Conservation (phyloP, 192 early-diverging fungal genomes). For the Mortierella hygrophila region DNA sequence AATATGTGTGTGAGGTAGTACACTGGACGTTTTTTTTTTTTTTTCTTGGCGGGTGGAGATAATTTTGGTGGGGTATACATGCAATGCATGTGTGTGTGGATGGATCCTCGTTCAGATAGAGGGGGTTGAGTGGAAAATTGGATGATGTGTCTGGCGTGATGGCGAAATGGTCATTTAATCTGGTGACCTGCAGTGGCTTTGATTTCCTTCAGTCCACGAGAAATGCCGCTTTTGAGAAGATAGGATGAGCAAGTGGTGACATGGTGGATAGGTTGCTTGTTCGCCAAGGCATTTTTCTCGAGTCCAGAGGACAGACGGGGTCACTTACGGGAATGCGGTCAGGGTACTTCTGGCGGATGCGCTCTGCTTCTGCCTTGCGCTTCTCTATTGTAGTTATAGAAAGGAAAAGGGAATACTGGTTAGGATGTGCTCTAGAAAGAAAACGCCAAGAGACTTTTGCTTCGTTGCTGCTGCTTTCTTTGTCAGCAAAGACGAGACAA, state of each 20-base stretch:
- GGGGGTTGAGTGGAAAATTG: neutral
- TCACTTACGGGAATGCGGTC: constrained; percentile 81
- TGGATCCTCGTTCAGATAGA: neutral
- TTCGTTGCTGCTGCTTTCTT: neutral
- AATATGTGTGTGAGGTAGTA: neutral
- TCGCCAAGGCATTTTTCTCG: neutral
- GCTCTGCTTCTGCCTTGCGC: constrained; percentile 95
- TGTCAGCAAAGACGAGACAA: neutral
- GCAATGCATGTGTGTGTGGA: neutral
- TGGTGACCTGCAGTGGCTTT: constrained; percentile 1
- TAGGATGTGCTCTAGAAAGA: neutral
- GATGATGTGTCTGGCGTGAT: neutral
- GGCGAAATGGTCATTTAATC: neutral
- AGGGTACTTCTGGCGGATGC: constrained; percentile 97
- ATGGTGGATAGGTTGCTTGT: neutral
- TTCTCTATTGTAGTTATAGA: constrained; percentile 81
- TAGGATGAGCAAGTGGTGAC: neutral
- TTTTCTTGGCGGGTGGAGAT: too few species aligned
- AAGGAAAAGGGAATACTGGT: neutral
- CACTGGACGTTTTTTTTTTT: too few species aligned
- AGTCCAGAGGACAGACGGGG: neutral
- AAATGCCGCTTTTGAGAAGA: constrained; percentile 4
- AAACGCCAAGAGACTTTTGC: neutral
- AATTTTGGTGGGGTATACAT: too few species aligned
- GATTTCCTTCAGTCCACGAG: neutral